Evolutionary conservation across 805 yeast species (phyloP), one percentile per base, ranked within the genome.

Genomic region (Ogataea chonburiensis): DNA sequence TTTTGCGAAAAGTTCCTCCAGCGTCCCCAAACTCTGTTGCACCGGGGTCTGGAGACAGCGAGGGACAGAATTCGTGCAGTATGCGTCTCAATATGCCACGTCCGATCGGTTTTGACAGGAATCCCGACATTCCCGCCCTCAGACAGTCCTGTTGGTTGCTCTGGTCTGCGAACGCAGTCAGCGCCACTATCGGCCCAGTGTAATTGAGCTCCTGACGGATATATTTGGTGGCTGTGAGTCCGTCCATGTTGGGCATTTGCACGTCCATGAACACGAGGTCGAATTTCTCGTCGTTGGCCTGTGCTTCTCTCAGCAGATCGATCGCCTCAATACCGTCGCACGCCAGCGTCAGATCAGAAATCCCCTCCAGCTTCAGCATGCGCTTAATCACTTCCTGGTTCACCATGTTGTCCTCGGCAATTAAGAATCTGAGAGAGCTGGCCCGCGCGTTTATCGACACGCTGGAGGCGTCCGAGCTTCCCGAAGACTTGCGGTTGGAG

Each of bases 191-290:
- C 0, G 97, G 97, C 5, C 75, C 73, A 1, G 56, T 55, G 53
- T 74, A 85, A 5, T 71, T 64, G 42, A 84, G 58, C 28, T 82
- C 79, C 12, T 67, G 61, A 28, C 96, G 68, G 22, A 91, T 82
- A 52, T 73, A 68, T 43, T 68, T 76, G 0, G 98, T 88, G 0
- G 97, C 95, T 17, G 78, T 68, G 19, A 89, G 64, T 3, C 98
- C 98, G 57, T 91, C 97, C 47, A 88, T 70, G 51, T 77, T 81
- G 4, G 98, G 98, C 98, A 89, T 91, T 61, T 91, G 97, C 34
- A 91, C 94, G 60, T 91, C 98, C 98, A 91, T 91, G 55, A 91
- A 86, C 2, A 93, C 77, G 36, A 91, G 62, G 56, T 86, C 91
- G 56, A 70, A 87, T 11, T 57, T 52, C 7, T 65, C 65, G 11